Base-by-base conservation (phyloP, 345 rosid genomes). In the Arabidopsis arenosa region DNA sequence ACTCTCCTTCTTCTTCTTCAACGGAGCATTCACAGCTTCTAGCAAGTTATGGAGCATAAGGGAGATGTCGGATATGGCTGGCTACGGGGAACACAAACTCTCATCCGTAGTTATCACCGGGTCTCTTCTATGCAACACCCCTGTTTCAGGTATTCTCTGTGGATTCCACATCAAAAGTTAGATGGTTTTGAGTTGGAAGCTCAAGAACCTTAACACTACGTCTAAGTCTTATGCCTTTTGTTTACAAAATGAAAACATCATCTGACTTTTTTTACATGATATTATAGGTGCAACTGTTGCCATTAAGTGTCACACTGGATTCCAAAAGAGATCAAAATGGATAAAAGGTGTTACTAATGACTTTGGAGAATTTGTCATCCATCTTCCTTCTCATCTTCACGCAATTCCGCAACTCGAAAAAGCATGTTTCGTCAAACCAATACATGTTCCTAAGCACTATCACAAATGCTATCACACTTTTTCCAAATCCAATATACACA, bases 301-400 rank as follows among this genome's bases (percentile, higher is more conserved):
- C 13, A 63, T 79, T 3, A 79, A 79, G 43, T 79, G 82, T 21
- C 62, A 68, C 11, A 62, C 72, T 35, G 75, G 72, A 26, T 43
- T 18, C 15, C 57, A 44, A 68, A 69, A 62, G 49, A 55, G 75
- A 36, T 44, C 79, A 44, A 39, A 73, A 33, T 74, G 75, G 82
- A 13, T 63, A 18, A 74, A 79, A 64, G 33, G 68, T 63, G 63
- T 74, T 57, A 79, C 82, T 28, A 63, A 79, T 63, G 75, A 79
- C 37, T 63, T 13, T 39, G 82, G 79, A 68, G 79, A 79, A 39
- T 79, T 68, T 54, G 62, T 55, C 2, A 74, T 79, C 17, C 79
- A 79, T 74, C 82, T 79, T 74, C 82, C 82, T 45, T 79, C 82
- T 17, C 79, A 63, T 32, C 82, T 79, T 26, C 82, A 79, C 36